phyloP scores from a whole-genome alignment of 2,329 filamentous ascomycete species.

The Colletotrichum orchidophilum region DNA sequence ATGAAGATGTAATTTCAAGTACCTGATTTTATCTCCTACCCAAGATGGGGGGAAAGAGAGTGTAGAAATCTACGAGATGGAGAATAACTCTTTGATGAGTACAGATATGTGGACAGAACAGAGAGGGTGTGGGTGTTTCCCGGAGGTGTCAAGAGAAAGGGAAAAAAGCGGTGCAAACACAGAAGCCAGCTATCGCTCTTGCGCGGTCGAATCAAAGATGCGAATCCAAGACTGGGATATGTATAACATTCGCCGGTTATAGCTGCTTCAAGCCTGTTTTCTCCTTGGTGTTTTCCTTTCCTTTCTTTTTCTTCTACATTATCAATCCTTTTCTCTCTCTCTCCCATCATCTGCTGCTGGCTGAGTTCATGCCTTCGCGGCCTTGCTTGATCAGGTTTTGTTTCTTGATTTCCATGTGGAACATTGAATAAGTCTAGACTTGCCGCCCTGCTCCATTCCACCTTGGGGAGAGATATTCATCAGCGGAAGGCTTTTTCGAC shows the following conservation, averaged over 20 bases:
- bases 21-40: neutral
- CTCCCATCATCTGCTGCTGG: neutral
- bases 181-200: neutral
- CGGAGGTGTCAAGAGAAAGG: too few relatives aligned
- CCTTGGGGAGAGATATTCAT: neutral
- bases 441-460: neutral
- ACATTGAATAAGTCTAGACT: conserved; percentile 7
- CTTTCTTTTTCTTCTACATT: neutral
- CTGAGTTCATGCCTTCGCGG: neutral
- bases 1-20: conserved; percentile 15
- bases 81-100: neutral
- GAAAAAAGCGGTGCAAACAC: neutral
- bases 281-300: neutral
- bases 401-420: conserved; percentile 4
- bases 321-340: neutral
- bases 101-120: neutral
- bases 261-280: conserved; percentile 11
- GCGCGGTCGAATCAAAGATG: conserved; percentile 6
- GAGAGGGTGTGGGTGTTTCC: neutral
- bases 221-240: neutral
- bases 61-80: neutral
- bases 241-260: conserved; percentile 29
- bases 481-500: neutral
- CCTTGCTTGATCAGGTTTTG: neutral
- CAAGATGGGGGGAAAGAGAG: too few relatives aligned